Conservation (phyloP, 306 rosid genomes). For the Pachyrhizus erosus region DNA sequence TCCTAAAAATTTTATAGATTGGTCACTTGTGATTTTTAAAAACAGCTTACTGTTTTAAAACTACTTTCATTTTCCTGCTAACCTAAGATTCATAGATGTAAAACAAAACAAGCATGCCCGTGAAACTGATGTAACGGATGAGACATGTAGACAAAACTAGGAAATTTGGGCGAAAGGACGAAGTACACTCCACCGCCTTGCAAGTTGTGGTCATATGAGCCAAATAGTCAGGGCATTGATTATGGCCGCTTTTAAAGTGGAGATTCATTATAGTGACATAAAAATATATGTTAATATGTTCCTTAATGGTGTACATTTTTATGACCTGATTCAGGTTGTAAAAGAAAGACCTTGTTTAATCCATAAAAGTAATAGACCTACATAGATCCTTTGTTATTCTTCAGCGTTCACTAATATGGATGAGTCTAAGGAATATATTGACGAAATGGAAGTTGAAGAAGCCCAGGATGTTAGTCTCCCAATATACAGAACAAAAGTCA, state of each 20-base stretch:
- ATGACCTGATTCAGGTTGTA: neutral
- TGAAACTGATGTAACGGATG: no score
- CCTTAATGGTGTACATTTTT: neutral
- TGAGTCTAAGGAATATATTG: neutral
- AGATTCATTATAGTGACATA: neutral
- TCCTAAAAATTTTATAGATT: no score
- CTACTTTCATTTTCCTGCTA: no score
- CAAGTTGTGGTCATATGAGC: no score
- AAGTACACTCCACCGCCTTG: neutral
- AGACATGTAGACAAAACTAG: no score
- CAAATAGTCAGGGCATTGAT: neutral
- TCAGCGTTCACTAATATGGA: slow-evolving; percentile 2
- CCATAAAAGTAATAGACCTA: neutral
- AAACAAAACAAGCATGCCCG: no score
- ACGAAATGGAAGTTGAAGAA: neutral
- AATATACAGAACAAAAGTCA: neutral
- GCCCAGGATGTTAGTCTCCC: neutral
- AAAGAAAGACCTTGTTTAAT: neutral
- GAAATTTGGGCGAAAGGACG: neutral
- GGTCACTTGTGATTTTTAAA: no score
- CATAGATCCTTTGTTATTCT: neutral
- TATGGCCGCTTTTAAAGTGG: neutral
- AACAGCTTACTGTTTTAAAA: no score
- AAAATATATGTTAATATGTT: neutral
- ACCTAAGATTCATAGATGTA: no score